Percentiles rank a stretch among this genome's conserved stretches.
These are phyloP conservation scores for Collybiopsis confluens DNA, from an alignment of 768 basidiomycete genomes.

Conservation along the genomic window DNA sequence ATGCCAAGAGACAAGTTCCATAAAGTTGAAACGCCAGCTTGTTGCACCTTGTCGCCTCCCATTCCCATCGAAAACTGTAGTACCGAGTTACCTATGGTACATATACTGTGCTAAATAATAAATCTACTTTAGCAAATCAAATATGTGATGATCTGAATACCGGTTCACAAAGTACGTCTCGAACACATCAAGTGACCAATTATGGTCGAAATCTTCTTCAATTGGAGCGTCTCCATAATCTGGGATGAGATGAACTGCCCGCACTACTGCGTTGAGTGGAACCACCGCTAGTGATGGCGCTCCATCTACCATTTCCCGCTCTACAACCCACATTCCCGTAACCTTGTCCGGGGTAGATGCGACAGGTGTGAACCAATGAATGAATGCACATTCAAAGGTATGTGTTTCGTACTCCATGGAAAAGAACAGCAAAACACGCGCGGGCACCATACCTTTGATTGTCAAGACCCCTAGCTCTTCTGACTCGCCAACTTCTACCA, in stretches of 20 bases:
- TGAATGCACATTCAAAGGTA: constrained; percentile 19
- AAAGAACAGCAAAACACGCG: constrained; percentile 16
- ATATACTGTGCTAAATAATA: too few relatives aligned
- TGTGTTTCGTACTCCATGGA: constrained; percentile 15
- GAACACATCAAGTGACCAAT: constrained; percentile 13
- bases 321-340: constrained; percentile 23
- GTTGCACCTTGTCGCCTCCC: too few relatives aligned
- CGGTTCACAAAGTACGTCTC: constrained; percentile 18
- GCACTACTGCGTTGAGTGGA: constrained; percentile 13
- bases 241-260: constrained; percentile 16
- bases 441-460: constrained; percentile 16
- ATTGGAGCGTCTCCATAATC: constrained; percentile 12
- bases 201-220: constrained; percentile 8
- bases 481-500: constrained; percentile 12
- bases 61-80: too few relatives aligned
- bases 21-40: too few relatives aligned
- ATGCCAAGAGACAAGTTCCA: too few relatives aligned
- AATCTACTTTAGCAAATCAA: too few relatives aligned
- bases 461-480: constrained; percentile 14
- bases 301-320: background rate
- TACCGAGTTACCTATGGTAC: too few relatives aligned
- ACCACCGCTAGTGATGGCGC: constrained; percentile 6
- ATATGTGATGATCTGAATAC: constrained; percentile 19
- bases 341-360: constrained; percentile 12
- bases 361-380: constrained; percentile 19